These are phyloP conservation scores for Phytophthora litchii DNA, from an alignment of 352 stramenopile species.

Conservation along the genomic window DNA sequence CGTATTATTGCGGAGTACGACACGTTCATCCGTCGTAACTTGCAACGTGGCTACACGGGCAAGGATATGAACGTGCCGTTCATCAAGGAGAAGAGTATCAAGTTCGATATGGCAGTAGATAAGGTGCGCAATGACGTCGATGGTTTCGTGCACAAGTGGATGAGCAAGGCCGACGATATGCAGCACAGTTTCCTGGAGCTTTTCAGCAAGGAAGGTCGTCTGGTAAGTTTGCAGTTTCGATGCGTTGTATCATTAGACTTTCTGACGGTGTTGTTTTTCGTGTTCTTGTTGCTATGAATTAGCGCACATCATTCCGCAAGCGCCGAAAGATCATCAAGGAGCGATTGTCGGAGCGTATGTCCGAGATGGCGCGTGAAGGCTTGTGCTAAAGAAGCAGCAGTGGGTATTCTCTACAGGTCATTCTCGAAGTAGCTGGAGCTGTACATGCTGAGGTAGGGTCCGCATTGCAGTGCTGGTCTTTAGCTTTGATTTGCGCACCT, in stretches of 20 bases:
- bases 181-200: constrained; percentile 79
- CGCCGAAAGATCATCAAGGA: constrained; percentile 87
- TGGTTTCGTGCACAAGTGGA: constrained; percentile 76
- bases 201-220: constrained; percentile 75
- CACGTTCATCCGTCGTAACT: constrained; percentile 91
- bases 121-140: constrained; percentile 85
- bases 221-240: constrained; percentile 48
- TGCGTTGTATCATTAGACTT: background rate
- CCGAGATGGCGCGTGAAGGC: constrained; percentile 78
- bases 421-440: constrained; percentile 16
- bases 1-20: constrained; percentile 92
- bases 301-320: constrained; percentile 79
- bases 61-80: constrained; percentile 94
- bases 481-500: constrained; percentile 24
- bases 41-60: constrained; percentile 88
- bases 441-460: background rate
- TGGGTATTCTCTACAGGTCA: background rate
- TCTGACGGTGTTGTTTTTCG: constrained; percentile 9
- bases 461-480: constrained; percentile 12
- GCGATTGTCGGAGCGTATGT: constrained; percentile 67
- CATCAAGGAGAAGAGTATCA: constrained; percentile 89
- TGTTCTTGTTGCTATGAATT: constrained; percentile 8
- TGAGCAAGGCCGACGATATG: constrained; percentile 82
- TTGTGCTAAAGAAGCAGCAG: constrained; percentile 51
- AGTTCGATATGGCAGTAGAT: constrained; percentile 88